These are phyloP conservation scores for Ceratocystis papillata DNA, from an alignment of 2,329 filamentous ascomycete genomes.

Conservation along the genomic window DNA sequence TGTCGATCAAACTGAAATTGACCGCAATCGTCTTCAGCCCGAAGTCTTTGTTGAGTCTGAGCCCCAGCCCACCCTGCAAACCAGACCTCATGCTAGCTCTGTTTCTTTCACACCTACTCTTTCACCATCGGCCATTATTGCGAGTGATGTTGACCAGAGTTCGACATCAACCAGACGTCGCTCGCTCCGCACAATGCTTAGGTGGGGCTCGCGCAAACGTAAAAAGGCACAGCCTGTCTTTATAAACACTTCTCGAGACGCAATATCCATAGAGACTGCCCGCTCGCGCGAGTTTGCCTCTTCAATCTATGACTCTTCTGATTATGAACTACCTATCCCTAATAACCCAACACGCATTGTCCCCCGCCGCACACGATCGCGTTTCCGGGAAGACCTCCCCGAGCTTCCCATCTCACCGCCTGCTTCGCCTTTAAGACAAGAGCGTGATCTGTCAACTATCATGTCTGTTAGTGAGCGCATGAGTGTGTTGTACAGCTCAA, in stretches of 20 bases:
- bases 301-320: slow-evolving; percentile 23
- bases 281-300: slow-evolving; percentile 37
- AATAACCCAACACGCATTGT: slow-evolving; percentile 36
- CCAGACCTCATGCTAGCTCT: slow-evolving; percentile 22
- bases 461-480: slow-evolving; percentile 23
- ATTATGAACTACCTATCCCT: slow-evolving; percentile 28
- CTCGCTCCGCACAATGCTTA: slow-evolving; percentile 23
- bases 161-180: slow-evolving; percentile 19
- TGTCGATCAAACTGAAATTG: neutral
- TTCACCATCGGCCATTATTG: slow-evolving; percentile 19
- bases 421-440: slow-evolving; percentile 43
- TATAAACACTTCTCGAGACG: slow-evolving; percentile 30
- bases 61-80: neutral
- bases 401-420: slow-evolving; percentile 79
- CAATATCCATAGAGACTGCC: slow-evolving; percentile 31
- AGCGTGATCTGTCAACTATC: slow-evolving; percentile 22
- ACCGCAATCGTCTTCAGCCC: neutral
- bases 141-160: slow-evolving; percentile 16
- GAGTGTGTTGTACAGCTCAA: slow-evolving; percentile 21
- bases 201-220: slow-evolving; percentile 27
- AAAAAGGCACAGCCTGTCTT: slow-evolving; percentile 25
- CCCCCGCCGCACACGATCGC: slow-evolving; percentile 73
- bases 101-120: slow-evolving; percentile 24
- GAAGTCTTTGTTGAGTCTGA: slow-evolving; percentile 6
- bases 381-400: slow-evolving; percentile 83